Conservation (phyloP, 805 yeast species). For the Ogataea pilisensis region DNA sequence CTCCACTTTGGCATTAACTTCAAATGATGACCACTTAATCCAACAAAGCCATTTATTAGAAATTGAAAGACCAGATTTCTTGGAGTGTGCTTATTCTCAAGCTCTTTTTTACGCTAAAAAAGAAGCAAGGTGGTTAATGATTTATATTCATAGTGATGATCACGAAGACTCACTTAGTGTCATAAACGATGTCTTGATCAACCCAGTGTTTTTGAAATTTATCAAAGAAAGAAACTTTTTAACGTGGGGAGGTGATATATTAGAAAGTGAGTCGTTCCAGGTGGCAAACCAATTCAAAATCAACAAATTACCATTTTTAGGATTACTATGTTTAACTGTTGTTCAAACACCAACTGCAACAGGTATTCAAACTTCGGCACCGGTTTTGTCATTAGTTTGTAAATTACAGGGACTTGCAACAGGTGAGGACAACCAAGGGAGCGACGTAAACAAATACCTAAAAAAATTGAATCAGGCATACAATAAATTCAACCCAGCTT, state of each 20-base stretch:
- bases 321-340: conserved; percentile 67
- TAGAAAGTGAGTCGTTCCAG: conserved; percentile 79
- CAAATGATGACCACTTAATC: conserved; percentile 6
- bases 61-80: conserved; percentile 39
- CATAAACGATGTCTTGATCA: conserved; percentile 50
- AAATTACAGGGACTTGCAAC: conserved; percentile 55
- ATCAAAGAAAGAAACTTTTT: conserved; percentile 49
- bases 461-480: conserved; percentile 33
- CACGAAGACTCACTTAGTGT: conserved; percentile 59
- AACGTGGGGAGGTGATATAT: conserved; percentile 85
- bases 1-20: not conserved
- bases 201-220: conserved; percentile 44
- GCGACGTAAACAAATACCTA: conserved; percentile 32
- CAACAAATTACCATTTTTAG: conserved; percentile 77
- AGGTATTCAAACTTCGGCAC: conserved; percentile 48
- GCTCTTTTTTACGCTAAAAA: conserved; percentile 69
- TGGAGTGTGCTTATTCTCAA: conserved; percentile 75
- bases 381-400: conserved; percentile 57
- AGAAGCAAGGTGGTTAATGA: conserved; percentile 66
- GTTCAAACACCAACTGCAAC: conserved; percentile 49
- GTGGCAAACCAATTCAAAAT: conserved; percentile 71
- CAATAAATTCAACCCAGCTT: conserved; percentile 56
- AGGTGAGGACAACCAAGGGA: conserved; percentile 9
- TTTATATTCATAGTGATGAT: conserved; percentile 68
- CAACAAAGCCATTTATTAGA: conserved; percentile 13